Evolutionary conservation across 305 asterid genomes (phyloP).

Genomic region (Rubia peregrina): DNA sequence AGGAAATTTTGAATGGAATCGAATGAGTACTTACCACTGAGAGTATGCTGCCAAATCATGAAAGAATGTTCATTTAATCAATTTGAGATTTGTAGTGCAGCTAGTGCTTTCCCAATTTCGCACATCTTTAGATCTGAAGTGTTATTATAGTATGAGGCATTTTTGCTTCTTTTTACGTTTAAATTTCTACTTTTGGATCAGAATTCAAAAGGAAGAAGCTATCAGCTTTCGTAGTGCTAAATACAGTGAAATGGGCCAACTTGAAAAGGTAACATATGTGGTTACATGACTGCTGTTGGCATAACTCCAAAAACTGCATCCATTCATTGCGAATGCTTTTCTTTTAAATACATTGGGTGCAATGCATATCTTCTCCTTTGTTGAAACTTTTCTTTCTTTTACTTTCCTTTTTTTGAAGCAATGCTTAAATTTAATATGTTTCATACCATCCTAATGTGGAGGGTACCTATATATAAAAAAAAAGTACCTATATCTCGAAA

Average conservation of each 20-base stretch:
- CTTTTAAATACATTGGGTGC: constrained; percentile 1
- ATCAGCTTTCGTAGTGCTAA: constrained; percentile 57
- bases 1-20: background rate
- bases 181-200: constrained; percentile 28
- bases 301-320: background rate
- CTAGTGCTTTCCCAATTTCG: background rate
- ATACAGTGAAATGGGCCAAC: constrained; percentile 49
- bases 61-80: background rate
- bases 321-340: background rate
- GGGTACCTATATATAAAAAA: background rate
- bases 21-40: background rate
- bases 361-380: background rate
- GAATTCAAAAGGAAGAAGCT: constrained; percentile 76
- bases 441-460: background rate
- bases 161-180: constrained; percentile 14
- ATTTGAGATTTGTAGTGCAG: background rate
- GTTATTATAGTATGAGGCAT: constrained; percentile 4
- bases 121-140: background rate
- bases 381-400: background rate
- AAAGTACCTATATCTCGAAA: background rate
- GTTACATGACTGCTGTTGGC: background rate
- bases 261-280: constrained; percentile 51
- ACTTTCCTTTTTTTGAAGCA: background rate
- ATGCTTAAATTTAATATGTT: background rate
- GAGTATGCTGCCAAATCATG: background rate